Evolutionary conservation across 352 stramenopile genomes (phyloP).

Genomic region (Stephanocyclus meneghinianus): DNA sequence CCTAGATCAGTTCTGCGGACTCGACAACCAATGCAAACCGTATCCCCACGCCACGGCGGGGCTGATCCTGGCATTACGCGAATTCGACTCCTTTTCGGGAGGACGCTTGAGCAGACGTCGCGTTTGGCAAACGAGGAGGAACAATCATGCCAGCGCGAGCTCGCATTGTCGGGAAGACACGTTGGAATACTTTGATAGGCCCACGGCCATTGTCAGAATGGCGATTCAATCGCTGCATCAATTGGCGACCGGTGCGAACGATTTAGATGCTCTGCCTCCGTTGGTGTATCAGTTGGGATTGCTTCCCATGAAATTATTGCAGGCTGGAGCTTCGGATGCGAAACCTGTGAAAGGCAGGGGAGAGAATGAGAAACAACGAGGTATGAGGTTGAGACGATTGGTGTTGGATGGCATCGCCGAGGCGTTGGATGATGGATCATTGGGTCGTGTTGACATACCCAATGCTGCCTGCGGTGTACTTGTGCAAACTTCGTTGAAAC

Average conservation of each 20-base stretch:
- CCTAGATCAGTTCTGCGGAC: constrained; percentile 37
- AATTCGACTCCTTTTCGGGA: constrained; percentile 32
- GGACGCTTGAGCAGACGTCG: constrained; percentile 10
- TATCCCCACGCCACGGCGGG: constrained; percentile 27
- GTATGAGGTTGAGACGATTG: constrained; percentile 28
- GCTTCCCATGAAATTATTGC: not conserved
- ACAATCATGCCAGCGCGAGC: not conserved
- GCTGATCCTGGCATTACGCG: constrained; percentile 27
- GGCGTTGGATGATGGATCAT: constrained; percentile 35
- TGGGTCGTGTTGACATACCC: not conserved
- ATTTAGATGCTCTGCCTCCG: constrained; percentile 43
- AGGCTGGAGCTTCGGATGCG: not conserved
- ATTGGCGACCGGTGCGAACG: constrained; percentile 10
- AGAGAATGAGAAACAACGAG: constrained; percentile 36
- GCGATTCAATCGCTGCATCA: constrained; percentile 15
- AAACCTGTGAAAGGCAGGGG: not conserved
- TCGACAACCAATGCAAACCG: not conserved
- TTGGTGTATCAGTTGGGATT: constrained; percentile 51
- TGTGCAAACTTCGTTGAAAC: not conserved
- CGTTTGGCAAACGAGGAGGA: constrained; percentile 13
- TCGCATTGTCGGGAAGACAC: not conserved
- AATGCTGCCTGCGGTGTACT: not conserved
- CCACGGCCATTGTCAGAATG: constrained; percentile 16
- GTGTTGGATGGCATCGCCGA: constrained; percentile 45
- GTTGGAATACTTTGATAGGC: constrained; percentile 32